These are phyloP conservation scores for Lasiosphaeriaceae sp. DNA, from an alignment of 495 filamentous ascomycete genomes.

Conservation along the genomic window DNA sequence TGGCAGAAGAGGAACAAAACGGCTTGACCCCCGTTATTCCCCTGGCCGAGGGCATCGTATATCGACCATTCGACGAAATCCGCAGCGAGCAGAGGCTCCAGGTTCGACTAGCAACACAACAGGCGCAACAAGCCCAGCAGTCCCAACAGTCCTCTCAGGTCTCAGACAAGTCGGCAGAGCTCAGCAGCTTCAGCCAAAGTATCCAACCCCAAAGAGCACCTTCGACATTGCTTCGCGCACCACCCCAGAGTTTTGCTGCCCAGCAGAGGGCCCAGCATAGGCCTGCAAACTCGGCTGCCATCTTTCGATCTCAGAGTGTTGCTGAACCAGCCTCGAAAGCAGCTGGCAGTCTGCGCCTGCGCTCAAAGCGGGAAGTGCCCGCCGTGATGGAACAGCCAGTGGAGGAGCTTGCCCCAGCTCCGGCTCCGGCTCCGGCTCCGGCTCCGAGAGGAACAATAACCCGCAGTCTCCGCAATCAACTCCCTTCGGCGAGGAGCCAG, in stretches of 20 bases:
- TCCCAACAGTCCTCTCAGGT: slow-evolving; percentile 12
- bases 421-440: too few species aligned
- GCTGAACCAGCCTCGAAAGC: slow-evolving; percentile 16
- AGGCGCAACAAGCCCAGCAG: slow-evolving; percentile 10
- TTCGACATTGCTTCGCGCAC: slow-evolving; percentile 36
- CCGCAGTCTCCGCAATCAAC: slow-evolving; percentile 26
- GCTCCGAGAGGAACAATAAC: slow-evolving; percentile 9
- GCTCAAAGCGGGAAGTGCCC: slow-evolving; percentile 17
- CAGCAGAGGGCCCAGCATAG: slow-evolving; percentile 51
- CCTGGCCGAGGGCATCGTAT: slow-evolving; percentile 63
- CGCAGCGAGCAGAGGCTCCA: slow-evolving; percentile 32
- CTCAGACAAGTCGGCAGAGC: slow-evolving; percentile 15
- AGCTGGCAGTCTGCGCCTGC: slow-evolving; percentile 26
- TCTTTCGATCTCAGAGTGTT: slow-evolving; percentile 17
- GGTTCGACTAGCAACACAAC: slow-evolving; percentile 25
- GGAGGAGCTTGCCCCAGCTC: slow-evolving; percentile 16
- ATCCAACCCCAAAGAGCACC: slow-evolving; percentile 13
- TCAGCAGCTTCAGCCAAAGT: slow-evolving; percentile 23
- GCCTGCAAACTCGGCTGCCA: slow-evolving; percentile 21
- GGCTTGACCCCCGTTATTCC: slow-evolving; percentile 68
- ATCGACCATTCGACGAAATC: slow-evolving; percentile 51
- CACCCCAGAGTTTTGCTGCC: slow-evolving; percentile 56
- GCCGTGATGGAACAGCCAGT: neutral
- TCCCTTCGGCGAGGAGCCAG: slow-evolving; percentile 18
- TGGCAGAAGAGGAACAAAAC: slow-evolving; percentile 65